Conservation (phyloP, 208 protist species). For the Leishmania aethiopica region DNA sequence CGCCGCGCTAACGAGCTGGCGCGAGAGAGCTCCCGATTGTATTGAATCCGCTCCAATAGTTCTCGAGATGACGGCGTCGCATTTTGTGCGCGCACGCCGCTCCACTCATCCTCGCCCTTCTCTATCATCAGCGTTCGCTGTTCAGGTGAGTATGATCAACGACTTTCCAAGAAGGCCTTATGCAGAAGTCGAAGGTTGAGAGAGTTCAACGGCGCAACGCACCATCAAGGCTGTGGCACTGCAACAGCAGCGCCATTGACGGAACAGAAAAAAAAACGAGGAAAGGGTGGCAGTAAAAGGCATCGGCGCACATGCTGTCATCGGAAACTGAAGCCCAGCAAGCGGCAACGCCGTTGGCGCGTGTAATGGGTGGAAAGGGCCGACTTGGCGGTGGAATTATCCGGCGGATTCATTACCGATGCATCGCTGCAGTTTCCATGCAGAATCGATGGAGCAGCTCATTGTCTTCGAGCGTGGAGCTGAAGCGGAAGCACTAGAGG, state of each 20-base stretch:
- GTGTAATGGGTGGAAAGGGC: not conserved
- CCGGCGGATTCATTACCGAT: no score
- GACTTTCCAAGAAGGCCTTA: not conserved
- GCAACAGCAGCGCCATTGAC: not conserved
- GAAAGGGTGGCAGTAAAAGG: not conserved
- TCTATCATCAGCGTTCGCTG: not conserved
- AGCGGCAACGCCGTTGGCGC: not conserved
- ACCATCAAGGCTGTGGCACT: not conserved
- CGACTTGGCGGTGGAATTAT: not conserved
- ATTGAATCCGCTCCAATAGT: slow-evolving; percentile 11
- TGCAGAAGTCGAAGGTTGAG: not conserved
- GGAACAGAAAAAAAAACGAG: not conserved
- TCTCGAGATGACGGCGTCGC: not conserved
- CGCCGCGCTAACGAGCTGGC: slow-evolving; percentile 1
- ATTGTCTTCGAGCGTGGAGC: not conserved
- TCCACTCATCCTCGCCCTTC: not conserved
- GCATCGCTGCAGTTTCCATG: not conserved
- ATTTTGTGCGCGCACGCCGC: not conserved
- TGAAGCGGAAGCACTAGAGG: not conserved
- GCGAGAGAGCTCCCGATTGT: slow-evolving; percentile 6
- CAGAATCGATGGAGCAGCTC: not conserved
- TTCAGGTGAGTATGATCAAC: not conserved
- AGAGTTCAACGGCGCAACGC: not conserved
- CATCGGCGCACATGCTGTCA: not conserved
- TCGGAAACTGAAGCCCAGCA: not conserved